Conservation (phyloP, 1,139 yeast species). For the Hanseniaspora gamundiae region DNA sequence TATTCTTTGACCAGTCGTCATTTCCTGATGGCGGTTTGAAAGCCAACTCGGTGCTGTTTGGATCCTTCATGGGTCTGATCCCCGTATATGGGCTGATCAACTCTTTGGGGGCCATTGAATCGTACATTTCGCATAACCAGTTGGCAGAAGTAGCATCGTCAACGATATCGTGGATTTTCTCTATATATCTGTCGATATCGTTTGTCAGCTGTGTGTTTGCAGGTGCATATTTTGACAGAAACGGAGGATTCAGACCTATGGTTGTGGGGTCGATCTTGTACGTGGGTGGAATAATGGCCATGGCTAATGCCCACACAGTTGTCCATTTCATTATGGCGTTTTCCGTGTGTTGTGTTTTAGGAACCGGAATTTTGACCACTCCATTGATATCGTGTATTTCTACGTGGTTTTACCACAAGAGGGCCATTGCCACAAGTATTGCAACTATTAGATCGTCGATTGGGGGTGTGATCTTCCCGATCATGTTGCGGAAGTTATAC, state of each 20-base stretch:
- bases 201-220: conserved; percentile 48
- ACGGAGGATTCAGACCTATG: conserved; percentile 35
- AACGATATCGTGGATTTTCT: conserved; percentile 59
- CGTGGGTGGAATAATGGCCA: conserved; percentile 37
- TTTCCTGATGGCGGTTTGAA: conserved; percentile 44
- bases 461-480: conserved; percentile 52
- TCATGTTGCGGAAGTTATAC: conserved; percentile 43
- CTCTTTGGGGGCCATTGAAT: conserved; percentile 58
- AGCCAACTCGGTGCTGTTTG: conserved; percentile 31
- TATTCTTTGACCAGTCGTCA: conserved; percentile 10
- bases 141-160: conserved; percentile 36
- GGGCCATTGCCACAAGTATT: conserved; percentile 45
- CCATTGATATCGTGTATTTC: conserved; percentile 46
- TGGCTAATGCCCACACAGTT: conserved; percentile 40
- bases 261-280: conserved; percentile 30
- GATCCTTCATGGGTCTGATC: conserved; percentile 51
- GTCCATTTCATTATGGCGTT: conserved; percentile 51
- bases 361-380: conserved; percentile 43
- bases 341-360: conserved; percentile 44
- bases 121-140: conserved; percentile 49
- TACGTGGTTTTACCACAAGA: conserved; percentile 42
- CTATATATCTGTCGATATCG: conserved; percentile 46
- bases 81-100: conserved; percentile 58
- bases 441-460: conserved; percentile 54
- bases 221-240: conserved; percentile 41